Percentiles rank a stretch among this genome's conserved stretches.
phyloP scores from a whole-genome alignment of 2,329 filamentous ascomycete genomes.

The Phymatotrichopsis omnivora region DNA sequence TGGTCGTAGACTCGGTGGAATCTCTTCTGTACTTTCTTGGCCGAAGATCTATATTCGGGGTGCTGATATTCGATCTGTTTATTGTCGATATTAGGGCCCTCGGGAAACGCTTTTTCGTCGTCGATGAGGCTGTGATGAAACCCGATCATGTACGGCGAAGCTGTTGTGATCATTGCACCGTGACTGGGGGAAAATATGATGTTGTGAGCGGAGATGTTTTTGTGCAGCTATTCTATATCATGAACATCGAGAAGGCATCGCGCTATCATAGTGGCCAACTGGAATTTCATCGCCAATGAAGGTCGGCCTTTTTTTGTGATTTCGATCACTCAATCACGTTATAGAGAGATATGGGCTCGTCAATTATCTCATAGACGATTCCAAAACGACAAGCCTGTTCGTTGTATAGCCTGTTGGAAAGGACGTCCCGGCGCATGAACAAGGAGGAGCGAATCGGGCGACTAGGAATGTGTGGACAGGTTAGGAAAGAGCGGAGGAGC shows the following conservation, averaged over 20 bases:
- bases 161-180: neutral
- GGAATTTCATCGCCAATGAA: constrained; percentile 1
- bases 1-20: neutral
- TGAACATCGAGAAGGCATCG: neutral
- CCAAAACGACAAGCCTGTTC: neutral
- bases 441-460: no score
- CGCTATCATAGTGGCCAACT: neutral
- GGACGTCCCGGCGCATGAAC: no score
- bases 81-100: neutral
- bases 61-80: neutral
- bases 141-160: neutral
- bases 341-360: neutral
- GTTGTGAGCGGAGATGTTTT: constrained; percentile 3
- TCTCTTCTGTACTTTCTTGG: neutral
- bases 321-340: neutral
- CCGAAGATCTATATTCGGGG: constrained; percentile 1
- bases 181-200: neutral
- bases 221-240: constrained; percentile 1
- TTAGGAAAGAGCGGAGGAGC: no score
- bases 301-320: neutral
- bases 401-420: no score
- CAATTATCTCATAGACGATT: neutral
- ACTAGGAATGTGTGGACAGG: no score
- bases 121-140: neutral
- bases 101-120: constrained; percentile 1